phyloP scores from a whole-genome alignment of 1,284 basidiomycete species.

The Papiliotrema laurentii region DNA sequence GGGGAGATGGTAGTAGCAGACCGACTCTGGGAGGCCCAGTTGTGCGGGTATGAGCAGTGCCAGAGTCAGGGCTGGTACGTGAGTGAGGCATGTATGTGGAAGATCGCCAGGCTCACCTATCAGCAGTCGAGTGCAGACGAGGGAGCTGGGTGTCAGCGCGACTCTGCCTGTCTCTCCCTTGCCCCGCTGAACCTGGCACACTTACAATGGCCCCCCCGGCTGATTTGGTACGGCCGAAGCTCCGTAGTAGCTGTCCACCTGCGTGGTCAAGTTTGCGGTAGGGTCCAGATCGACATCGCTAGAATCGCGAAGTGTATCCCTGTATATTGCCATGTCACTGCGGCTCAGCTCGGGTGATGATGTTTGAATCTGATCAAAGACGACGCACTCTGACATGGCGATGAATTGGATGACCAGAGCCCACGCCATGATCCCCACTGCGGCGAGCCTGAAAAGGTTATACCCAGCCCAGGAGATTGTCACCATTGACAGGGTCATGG shows the following conservation, averaged over 20 bases:
- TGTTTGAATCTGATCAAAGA: neutral
- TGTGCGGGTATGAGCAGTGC: constrained; percentile 16
- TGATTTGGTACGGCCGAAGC: constrained; percentile 19
- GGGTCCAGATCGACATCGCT: too few species aligned
- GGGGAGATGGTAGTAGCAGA: constrained; percentile 17
- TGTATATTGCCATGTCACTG: neutral
- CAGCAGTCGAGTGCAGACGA: constrained; percentile 4
- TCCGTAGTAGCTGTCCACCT: constrained; percentile 8
- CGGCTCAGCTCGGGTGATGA: neutral
- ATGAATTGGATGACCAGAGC: constrained; percentile 29
- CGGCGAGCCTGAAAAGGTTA: constrained; percentile 25
- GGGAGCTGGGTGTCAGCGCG: constrained; percentile 4
- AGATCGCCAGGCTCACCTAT: constrained; percentile 1
- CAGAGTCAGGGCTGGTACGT: constrained; percentile 6
- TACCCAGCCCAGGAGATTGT: constrained; percentile 23
- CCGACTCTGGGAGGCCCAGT: constrained; percentile 24
- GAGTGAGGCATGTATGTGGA: neutral
- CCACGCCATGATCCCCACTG: constrained; percentile 24
- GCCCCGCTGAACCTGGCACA: neutral
- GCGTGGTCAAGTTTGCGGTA: neutral
- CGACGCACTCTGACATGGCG: constrained; percentile 26
- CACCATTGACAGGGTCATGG: too few species aligned
- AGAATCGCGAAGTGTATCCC: neutral
- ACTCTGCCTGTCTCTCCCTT: neutral
- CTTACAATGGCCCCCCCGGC: constrained; percentile 23